phyloP scores from a whole-genome alignment of 176 grass and related monocot species.

The Zoysia japonica region DNA sequence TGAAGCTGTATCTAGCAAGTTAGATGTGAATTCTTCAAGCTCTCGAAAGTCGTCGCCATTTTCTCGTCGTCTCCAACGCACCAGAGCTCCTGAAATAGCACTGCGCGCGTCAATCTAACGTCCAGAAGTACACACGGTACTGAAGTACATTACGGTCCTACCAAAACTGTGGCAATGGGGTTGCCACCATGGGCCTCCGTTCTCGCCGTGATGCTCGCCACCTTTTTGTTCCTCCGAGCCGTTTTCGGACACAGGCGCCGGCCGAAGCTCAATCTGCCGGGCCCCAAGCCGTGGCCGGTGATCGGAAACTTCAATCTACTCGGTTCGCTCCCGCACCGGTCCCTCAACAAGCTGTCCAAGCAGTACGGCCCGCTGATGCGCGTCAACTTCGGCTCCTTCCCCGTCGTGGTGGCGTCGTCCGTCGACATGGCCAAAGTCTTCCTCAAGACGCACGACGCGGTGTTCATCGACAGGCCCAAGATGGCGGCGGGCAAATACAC shows the following conservation, averaged over 20 bases:
- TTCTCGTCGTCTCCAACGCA: too few species aligned
- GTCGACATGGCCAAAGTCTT: slow-evolving; percentile 47
- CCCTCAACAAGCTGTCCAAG: slow-evolving; percentile 45
- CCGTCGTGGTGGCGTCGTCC: slow-evolving; percentile 46
- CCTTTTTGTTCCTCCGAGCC: neutral
- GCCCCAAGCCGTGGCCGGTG: slow-evolving; percentile 47
- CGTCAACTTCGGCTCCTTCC: slow-evolving; percentile 47
- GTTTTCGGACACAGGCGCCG: too few species aligned
- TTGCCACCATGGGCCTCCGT: slow-evolving; percentile 27
- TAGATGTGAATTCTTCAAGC: neutral
- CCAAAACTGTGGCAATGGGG: slow-evolving; percentile 27
- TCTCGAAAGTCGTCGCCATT: neutral
- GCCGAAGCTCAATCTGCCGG: slow-evolving; percentile 2
- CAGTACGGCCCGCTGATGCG: slow-evolving; percentile 47
- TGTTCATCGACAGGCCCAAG: slow-evolving; percentile 47
- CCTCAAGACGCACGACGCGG: slow-evolving; percentile 52
- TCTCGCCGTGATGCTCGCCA: slow-evolving; percentile 6
- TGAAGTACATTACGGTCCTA: too few species aligned
- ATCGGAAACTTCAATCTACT: slow-evolving; percentile 62
- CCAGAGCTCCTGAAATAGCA: too few species aligned
- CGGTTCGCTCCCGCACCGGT: slow-evolving; percentile 45
- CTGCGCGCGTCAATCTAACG: too few species aligned
- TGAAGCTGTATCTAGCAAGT: neutral
- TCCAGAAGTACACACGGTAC: too few species aligned
- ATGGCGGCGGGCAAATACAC: slow-evolving; percentile 42